Evolutionary conservation across 768 basidiomycete genomes (phyloP).

Genomic region (Myochromella boudieri): DNA sequence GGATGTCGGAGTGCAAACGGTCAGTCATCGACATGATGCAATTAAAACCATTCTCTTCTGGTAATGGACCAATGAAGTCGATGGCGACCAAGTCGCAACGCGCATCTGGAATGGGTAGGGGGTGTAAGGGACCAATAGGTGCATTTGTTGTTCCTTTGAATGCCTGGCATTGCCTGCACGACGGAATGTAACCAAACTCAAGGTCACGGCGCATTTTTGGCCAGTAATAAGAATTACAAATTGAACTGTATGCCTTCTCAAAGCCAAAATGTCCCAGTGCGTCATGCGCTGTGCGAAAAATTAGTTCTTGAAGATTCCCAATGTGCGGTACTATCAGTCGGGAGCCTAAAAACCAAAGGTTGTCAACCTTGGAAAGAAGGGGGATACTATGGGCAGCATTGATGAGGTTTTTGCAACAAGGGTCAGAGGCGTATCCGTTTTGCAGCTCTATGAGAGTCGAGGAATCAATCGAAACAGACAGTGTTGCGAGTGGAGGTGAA

Average conservation of each 20-base stretch:
- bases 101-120: too few relatives aligned
- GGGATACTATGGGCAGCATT: neutral
- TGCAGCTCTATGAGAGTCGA: neutral
- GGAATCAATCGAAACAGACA: neutral
- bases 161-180: conserved; percentile 12
- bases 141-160: conserved; percentile 27
- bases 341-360: neutral
- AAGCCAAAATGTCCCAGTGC: too few relatives aligned
- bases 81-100: conserved; percentile 25
- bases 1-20: conserved; percentile 21
- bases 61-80: conserved; percentile 25
- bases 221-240: too few relatives aligned
- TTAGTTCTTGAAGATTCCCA: neutral
- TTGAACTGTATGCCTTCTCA: too few relatives aligned
- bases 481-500: neutral
- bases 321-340: neutral
- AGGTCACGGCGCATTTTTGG: conserved; percentile 21
- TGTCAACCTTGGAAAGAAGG: neutral
- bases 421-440: neutral
- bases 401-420: neutral
- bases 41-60: conserved; percentile 25
- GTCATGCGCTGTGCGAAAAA: neutral
- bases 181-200: conserved; percentile 4
- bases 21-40: conserved; percentile 26
- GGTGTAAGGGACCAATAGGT: conserved; percentile 25